Conservation (phyloP, 2,329 filamentous ascomycete species). For the Paecilomyces niveus region DNA sequence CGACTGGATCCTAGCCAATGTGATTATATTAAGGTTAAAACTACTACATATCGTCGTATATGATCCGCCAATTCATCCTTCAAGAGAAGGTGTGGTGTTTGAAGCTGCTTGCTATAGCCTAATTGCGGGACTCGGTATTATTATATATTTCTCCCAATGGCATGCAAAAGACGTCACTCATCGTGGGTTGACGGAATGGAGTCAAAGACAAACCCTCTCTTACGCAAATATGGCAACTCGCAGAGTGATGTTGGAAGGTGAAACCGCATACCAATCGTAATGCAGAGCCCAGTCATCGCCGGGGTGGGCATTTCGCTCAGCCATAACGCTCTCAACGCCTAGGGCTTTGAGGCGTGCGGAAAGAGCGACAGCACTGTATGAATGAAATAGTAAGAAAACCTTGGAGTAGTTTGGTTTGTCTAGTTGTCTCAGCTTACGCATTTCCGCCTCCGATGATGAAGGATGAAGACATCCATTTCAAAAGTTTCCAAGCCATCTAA, state of each 20-base stretch:
- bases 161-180: too few species aligned
- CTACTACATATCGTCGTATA: conserved; percentile 13
- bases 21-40: conserved; percentile 26
- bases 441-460: background rate
- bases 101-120: background rate
- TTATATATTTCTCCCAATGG: background rate
- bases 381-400: background rate
- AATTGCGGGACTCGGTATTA: background rate
- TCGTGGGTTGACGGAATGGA: too few species aligned
- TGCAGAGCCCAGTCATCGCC: conserved; percentile 42
- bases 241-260: conserved; percentile 32
- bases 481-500: background rate
- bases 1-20: conserved; percentile 15
- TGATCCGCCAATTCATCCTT: background rate
- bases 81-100: background rate
- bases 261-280: conserved; percentile 39
- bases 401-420: background rate
- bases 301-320: conserved; percentile 35
- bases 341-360: conserved; percentile 41
- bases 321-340: conserved; percentile 34
- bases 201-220: conserved; percentile 2
- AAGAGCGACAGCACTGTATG: conserved; percentile 29
- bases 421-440: background rate
- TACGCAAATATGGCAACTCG: conserved; percentile 30
- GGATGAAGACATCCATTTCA: background rate